Evolutionary conservation across 306 rosid species (phyloP), one percentile per base, ranked within the genome.

Genomic region (Quercus bicolor): DNA sequence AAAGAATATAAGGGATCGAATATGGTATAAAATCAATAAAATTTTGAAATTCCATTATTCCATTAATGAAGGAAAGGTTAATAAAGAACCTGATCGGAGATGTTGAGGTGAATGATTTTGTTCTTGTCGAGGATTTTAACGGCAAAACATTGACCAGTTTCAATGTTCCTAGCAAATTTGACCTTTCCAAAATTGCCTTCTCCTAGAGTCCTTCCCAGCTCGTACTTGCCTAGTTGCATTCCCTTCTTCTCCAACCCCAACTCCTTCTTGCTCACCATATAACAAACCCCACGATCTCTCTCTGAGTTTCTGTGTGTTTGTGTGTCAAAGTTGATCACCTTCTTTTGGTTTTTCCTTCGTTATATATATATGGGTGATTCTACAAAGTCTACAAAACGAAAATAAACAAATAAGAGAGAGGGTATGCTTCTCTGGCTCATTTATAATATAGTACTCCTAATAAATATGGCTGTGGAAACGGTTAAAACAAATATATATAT

Each of bases 131-230:
- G 72, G 65, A 92, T 88, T 89, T 94, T 94, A 77, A 94, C 86
- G 9, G 98, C 98, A 64, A 85, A 89, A 31, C 77, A 56, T 12
- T 85, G 89, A 3, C 86, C 92, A n/a, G 97, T 80, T 21, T 82
- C 88, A 14, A 80, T 75, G 85, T 92, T 77, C 72, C 34, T 85
- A 0, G 97, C 98, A 10, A 92, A 84, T 72, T 92, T 94, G 0
- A 94, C 98, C 81, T 94, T 94, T 0, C 97, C 98, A 57, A 94
- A 92, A 86, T 91, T 94, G 16, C 98, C 98, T 68, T 94, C 95
- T 1, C 98, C 98, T 0, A 94, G 85, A 29, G 87, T 94, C 80
- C 87, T 86, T 18, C 98, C 98, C 72, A 94, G 76, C 68, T 88
- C 91, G 76, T 94, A 92, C 79, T 92, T 94, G 26, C 97, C 98